Conservation (phyloP, 108 stramenopile species). For the Craspedostauros australis region DNA sequence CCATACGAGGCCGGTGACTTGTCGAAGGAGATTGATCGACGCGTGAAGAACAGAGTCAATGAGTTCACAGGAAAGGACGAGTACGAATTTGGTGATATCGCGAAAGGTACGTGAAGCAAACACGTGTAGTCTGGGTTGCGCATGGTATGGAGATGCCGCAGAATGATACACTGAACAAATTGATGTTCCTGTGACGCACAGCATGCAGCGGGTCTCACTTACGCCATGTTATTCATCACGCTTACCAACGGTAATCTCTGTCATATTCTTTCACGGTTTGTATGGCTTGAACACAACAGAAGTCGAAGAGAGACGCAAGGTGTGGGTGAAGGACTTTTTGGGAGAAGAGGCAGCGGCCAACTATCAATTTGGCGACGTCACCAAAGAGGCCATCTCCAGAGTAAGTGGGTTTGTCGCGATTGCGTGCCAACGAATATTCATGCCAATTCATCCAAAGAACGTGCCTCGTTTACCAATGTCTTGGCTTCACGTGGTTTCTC, state of each 20-base stretch:
- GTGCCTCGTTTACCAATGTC: background rate
- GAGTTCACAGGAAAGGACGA: constrained; percentile 63
- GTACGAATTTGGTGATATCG: constrained; percentile 68
- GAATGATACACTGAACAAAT: background rate
- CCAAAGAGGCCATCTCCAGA: constrained; percentile 24
- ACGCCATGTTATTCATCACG: background rate
- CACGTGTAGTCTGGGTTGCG: background rate
- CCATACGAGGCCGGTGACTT: constrained; percentile 74
- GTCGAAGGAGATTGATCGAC: constrained; percentile 47
- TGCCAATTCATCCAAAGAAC: constrained; percentile 3
- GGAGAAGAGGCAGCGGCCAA: constrained; percentile 69
- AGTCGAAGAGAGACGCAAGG: constrained; percentile 43
- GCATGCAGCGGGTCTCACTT: background rate
- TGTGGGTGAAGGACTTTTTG: constrained; percentile 61
- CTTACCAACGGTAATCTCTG: too few relatives aligned
- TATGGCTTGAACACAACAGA: constrained; percentile 25
- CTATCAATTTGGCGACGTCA: constrained; percentile 58
- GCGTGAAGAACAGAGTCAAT: constrained; percentile 51
- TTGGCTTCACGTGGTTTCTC: background rate
- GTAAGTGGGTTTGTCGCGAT: background rate
- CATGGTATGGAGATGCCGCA: too few relatives aligned
- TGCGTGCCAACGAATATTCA: too few relatives aligned
- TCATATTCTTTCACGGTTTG: background rate
- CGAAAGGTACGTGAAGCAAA: background rate
- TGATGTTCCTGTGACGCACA: background rate